Percentiles rank a stretch among this genome's conserved stretches.
phyloP scores from a whole-genome alignment of 106 monocot genomes.

The Phalaenopsis aphrodite region DNA sequence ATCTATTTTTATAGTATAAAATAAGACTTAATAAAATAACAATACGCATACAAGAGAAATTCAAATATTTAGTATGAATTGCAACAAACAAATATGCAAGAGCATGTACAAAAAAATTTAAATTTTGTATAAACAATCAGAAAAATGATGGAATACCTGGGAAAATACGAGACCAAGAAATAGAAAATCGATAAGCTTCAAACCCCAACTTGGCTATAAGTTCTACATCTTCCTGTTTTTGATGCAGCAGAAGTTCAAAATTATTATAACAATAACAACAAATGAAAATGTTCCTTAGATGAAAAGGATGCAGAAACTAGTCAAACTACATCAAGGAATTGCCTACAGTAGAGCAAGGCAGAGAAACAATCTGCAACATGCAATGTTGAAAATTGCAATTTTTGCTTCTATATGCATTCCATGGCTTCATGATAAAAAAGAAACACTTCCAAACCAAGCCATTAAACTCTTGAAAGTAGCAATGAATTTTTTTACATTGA shows the following conservation, averaged over 20 bases:
- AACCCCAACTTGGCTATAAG: slow-evolving; percentile 82
- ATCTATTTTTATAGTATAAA: neutral
- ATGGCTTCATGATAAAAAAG: no score
- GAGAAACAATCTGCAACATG: neutral
- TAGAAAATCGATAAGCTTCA: slow-evolving; percentile 86
- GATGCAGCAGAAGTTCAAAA: neutral
- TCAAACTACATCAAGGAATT: neutral
- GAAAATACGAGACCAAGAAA: slow-evolving; percentile 92
- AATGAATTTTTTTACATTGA: neutral
- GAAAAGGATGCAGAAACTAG: neutral
- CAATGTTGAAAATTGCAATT: neutral
- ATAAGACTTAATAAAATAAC: neutral
- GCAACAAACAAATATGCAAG: neutral
- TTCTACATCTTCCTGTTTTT: slow-evolving; percentile 80
- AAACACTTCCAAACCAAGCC: no score
- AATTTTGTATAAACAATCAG: neutral
- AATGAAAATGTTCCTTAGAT: neutral
- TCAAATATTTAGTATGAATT: neutral
- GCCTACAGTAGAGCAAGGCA: neutral
- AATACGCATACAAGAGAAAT: neutral
- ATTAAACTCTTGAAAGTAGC: no score
- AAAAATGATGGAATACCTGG: slow-evolving; percentile 39
- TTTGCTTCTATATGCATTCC: neutral
- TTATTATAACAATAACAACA: neutral
- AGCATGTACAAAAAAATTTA: neutral